Percentiles rank a stretch among this genome's conserved stretches.
These are phyloP conservation scores for Corymbia calophylla DNA, from an alignment of 441 rosid genomes.

Conservation along the genomic window DNA sequence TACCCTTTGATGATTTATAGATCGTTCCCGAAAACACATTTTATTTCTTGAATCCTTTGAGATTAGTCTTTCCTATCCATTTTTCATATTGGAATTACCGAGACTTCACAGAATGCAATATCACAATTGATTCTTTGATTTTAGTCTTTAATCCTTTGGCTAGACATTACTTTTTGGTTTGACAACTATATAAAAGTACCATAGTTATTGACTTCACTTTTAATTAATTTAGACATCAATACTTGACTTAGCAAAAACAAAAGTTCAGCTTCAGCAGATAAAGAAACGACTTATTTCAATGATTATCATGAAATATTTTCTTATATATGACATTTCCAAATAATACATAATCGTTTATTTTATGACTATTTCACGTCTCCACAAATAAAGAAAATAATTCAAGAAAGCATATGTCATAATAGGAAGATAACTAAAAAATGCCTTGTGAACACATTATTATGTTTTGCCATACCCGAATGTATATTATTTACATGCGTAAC, in stretches of 20 bases:
- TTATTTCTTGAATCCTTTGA: neutral
- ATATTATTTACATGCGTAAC: too few relatives aligned
- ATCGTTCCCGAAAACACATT: neutral
- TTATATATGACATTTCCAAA: too few relatives aligned
- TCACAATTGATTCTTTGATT: neutral
- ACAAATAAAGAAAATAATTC: too few relatives aligned
- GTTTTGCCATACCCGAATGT: too few relatives aligned
- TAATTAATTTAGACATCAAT: neutral
- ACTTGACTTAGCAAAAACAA: neutral
- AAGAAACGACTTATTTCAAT: neutral
- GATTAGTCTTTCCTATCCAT: neutral
- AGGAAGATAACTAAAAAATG: too few relatives aligned
- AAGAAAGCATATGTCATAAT: rapidly evolving
- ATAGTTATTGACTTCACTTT: neutral
- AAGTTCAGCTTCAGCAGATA: neutral
- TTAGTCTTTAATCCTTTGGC: neutral
- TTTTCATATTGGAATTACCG: neutral
- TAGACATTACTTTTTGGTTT: neutral
- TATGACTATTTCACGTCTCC: too few relatives aligned
- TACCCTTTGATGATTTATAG: neutral
- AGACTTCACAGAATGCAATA: neutral
- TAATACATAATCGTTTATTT: too few relatives aligned
- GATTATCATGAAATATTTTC: neutral
- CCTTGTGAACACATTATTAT: too few relatives aligned
- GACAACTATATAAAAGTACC: neutral